A percentile compares a stretch with the other conserved stretches of the same genome.
Evolutionary conservation across 495 filamentous ascomycete species (phyloP).

Genomic region (Pseudomonodictys pantanalensis): DNA sequence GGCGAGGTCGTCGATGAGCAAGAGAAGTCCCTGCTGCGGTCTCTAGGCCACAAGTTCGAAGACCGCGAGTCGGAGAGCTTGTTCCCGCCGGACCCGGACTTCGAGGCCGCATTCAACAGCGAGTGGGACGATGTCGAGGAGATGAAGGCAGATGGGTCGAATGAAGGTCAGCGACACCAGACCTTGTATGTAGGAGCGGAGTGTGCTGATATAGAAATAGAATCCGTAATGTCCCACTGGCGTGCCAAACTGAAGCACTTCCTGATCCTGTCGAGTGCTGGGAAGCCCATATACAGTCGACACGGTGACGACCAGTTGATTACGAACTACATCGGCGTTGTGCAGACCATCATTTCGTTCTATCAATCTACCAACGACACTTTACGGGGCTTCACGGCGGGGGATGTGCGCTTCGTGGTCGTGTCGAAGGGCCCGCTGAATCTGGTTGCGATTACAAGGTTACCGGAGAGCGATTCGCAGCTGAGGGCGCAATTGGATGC

Average conservation of each 20-base stretch:
- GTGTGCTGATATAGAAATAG: constrained; percentile 34
- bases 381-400: constrained; percentile 78
- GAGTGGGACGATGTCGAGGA: constrained; percentile 80
- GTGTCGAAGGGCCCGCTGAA: constrained; percentile 80
- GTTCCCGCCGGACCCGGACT: constrained; percentile 50
- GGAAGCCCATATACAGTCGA: constrained; percentile 96
- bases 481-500: constrained; percentile 86
- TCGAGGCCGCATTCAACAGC: constrained; percentile 60
- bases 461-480: constrained; percentile 86
- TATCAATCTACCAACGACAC: constrained; percentile 76
- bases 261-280: constrained; percentile 89
- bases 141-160: constrained; percentile 55
- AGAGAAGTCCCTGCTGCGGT: constrained; percentile 60
- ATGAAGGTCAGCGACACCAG: constrained; percentile 60
- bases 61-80: constrained; percentile 56
- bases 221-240: constrained; percentile 63
- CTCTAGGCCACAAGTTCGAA: constrained; percentile 57
- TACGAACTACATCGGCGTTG: constrained; percentile 89
- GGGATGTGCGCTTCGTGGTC: constrained; percentile 78
- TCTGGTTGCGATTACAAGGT: constrained; percentile 85
- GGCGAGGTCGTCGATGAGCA: constrained; percentile 58
- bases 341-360: constrained; percentile 97
- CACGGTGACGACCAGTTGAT: constrained; percentile 87
- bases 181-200: constrained; percentile 17
- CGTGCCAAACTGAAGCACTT: constrained; percentile 93